phyloP scores from a whole-genome alignment of 2,329 filamentous ascomycete species.

The Ophiostoma sp. region DNA sequence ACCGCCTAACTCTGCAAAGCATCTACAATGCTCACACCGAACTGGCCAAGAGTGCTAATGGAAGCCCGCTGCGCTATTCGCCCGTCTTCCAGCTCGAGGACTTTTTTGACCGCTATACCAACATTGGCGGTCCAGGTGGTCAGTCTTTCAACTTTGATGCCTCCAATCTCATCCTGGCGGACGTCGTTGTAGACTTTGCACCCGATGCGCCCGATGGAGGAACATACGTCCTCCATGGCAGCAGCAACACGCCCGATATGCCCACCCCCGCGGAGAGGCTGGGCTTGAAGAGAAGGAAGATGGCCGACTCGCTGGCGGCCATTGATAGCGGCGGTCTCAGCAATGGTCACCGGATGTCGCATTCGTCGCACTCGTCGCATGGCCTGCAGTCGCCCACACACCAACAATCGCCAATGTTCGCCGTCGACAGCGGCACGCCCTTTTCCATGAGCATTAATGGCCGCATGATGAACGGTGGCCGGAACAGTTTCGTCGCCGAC shows the following conservation, averaged over 20 bases:
- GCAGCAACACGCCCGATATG: not conserved
- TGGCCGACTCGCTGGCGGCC: not conserved
- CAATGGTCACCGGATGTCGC: not conserved
- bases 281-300: not conserved
- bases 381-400: not conserved
- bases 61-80: constrained; percentile 65
- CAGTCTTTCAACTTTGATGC: constrained; percentile 63
- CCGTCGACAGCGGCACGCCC: not conserved
- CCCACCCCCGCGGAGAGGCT: not conserved
- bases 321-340: not conserved
- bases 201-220: constrained; percentile 49
- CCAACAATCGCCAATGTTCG: not conserved
- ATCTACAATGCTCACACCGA: constrained; percentile 76
- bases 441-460: not conserved
- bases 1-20: constrained; percentile 69
- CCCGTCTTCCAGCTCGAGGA: constrained; percentile 80
- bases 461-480: not conserved
- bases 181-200: constrained; percentile 57
- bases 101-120: constrained; percentile 75
- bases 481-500: not conserved
- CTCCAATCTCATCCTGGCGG: constrained; percentile 65
- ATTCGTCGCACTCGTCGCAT: not conserved
- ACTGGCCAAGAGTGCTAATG: constrained; percentile 66
- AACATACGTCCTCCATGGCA: not conserved
- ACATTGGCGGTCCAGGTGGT: constrained; percentile 53